Evolutionary conservation across 192 early-diverging fungal species (phyloP), one percentile per base, ranked within the genome.

Genomic region (Bifiguratus adelaidae): DNA sequence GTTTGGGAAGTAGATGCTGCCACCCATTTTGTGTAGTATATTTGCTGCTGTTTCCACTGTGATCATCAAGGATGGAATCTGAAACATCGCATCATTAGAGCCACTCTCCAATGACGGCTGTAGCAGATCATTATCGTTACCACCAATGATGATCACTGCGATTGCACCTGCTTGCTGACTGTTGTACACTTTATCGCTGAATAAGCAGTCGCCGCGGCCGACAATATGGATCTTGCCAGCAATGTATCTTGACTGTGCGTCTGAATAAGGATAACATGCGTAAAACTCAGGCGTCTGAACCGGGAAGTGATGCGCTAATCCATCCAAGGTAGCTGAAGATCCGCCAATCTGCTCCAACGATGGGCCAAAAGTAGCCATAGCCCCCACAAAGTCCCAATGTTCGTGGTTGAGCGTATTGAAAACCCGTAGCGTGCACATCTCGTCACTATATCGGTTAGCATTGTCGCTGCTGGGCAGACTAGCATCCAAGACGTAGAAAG

Each of bases 151-250:
- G 0, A 76, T 33, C 3, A 76, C 49, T 0, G 52, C 55, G 11
- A 47, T 44, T 4, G 70, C 73, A 1, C 64, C 67, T 0, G 73
- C 70, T 5, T 40, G 32, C 26, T 76, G 70, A 1, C 70, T 70
- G 30, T 56, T 47, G n/a, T 49, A 47, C 0, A 54, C 63, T 34
- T 76, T 72, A 9, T 65, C 43, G 7, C 58, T 47, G 35, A 76
- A 76, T 2, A 52, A 28, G 48, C 73, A 76, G 13, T 38, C 30
- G 0, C 73, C 67, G 5, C 73, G 45, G 16, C 58, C 55, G 0
- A 76, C 56, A 0, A 72, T 38, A 21, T 72, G 11, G 21, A 70
- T 53, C n/a, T 60, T 63, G 21, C 45, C 57, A 4, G 26, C 41
- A 20, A 70, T 53, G 5, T 30, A 24, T 0, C 37, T 15, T 12